phyloP scores from a whole-genome alignment of 768 basidiomycete species.

The Phlebiopsis flavidoalba region DNA sequence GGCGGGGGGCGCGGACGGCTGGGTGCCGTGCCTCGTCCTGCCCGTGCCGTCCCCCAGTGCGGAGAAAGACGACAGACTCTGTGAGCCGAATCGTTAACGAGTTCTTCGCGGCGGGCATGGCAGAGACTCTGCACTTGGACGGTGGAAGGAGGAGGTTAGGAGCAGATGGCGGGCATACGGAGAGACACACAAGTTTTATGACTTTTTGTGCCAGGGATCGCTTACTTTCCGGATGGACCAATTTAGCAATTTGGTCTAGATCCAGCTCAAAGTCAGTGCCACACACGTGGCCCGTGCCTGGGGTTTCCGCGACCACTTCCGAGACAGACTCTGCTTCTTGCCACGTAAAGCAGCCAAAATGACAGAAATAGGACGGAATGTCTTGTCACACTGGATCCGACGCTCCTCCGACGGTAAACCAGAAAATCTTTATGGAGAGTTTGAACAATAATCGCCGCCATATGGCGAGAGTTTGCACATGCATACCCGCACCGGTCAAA shows the following conservation, averaged over 20 bases:
- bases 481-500: not conserved
- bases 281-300: not conserved
- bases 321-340: not conserved
- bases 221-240: not conserved
- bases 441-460: not conserved
- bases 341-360: not conserved
- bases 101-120: constrained; percentile 21
- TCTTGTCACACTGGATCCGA: not conserved
- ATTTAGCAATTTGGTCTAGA: not conserved
- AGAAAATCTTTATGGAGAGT: not conserved
- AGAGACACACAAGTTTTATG: not conserved
- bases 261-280: not conserved
- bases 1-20: constrained; percentile 40
- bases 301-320: not conserved
- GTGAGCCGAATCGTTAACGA: constrained; percentile 42
- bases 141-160: not conserved
- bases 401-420: not conserved
- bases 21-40: constrained; percentile 22
- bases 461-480: not conserved
- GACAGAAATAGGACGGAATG: not conserved
- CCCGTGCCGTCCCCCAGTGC: constrained; percentile 32
- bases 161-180: too few species aligned
- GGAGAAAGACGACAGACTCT: constrained; percentile 52
- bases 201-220: not conserved
- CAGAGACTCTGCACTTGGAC: too few species aligned